Conservation (phyloP, 2,329 filamentous ascomycete genomes). For the Graphilbum fragrans region DNA sequence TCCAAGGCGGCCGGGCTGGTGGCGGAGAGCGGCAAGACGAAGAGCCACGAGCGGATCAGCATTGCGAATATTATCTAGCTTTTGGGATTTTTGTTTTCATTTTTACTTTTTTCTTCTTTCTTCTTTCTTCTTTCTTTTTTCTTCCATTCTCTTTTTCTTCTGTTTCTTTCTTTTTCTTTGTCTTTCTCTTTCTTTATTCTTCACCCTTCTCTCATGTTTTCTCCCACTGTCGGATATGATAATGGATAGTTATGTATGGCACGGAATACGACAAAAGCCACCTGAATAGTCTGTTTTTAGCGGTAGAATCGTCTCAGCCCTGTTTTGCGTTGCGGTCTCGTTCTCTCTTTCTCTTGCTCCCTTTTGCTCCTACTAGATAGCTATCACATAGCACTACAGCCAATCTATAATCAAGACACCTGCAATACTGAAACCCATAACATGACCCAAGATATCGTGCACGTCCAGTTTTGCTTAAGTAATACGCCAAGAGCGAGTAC, state of each 20-base stretch:
- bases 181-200: neutral
- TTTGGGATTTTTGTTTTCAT: neutral
- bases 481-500: too few species aligned
- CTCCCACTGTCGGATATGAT: neutral
- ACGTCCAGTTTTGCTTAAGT: too few species aligned
- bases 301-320: neutral
- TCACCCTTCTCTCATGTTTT: neutral
- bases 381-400: too few species aligned
- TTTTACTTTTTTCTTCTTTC: neutral
- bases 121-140: neutral
- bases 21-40: slow-evolving; percentile 20
- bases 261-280: too few species aligned
- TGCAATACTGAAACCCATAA: too few species aligned
- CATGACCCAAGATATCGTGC: too few species aligned
- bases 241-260: neutral
- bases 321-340: neutral
- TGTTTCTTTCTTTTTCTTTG: neutral
- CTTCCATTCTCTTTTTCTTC: neutral
- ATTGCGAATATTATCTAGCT: slow-evolving; percentile 29
- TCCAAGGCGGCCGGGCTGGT: neutral
- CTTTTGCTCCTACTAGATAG: too few species aligned
- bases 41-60: slow-evolving; percentile 30
- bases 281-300: neutral
- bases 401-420: too few species aligned
- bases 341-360: neutral